phyloP scores from a whole-genome alignment of 140 eudicot species.

The Flaveria floridana region DNA sequence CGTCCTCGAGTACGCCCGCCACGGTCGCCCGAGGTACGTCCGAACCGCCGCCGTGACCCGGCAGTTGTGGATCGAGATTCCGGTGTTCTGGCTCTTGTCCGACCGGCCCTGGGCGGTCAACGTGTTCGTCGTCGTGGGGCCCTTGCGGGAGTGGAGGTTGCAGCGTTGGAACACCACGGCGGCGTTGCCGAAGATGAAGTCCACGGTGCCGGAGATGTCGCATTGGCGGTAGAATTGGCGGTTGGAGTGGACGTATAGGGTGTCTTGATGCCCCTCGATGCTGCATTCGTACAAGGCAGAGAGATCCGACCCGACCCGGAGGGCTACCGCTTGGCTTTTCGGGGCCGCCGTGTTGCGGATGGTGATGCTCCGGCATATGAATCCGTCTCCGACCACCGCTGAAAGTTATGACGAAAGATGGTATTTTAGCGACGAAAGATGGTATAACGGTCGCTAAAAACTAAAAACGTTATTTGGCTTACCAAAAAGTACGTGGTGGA shows the following conservation, averaged over 20 bases:
- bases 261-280: conserved; percentile 85
- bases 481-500: too few relatives aligned
- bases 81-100: conserved; percentile 75
- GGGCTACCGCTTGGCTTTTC: conserved; percentile 80
- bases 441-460: too few relatives aligned
- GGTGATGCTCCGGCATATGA: conserved; percentile 67
- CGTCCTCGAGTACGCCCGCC: conserved; percentile 67
- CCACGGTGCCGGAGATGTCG: conserved; percentile 69
- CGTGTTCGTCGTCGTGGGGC: conserved; percentile 63
- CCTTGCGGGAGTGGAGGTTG: conserved; percentile 57
- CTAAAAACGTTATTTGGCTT: too few relatives aligned
- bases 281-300: conserved; percentile 76
- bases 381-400: conserved; percentile 69
- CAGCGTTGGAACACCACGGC: conserved; percentile 70
- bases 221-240: conserved; percentile 74
- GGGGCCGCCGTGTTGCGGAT: conserved; percentile 74
- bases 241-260: conserved; percentile 59
- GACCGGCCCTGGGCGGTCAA: conserved; percentile 76
- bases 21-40: conserved; percentile 69
- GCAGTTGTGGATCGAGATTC: conserved; percentile 70
- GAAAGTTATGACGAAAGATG: conserved; percentile 8
- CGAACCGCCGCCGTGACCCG: conserved; percentile 50
- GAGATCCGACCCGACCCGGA: conserved; percentile 67
- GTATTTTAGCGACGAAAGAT: neutral
- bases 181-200: conserved; percentile 75